These are phyloP conservation scores for Neostapfia colusana DNA, from an alignment of 176 grass and related monocot genomes.

Conservation along the genomic window DNA sequence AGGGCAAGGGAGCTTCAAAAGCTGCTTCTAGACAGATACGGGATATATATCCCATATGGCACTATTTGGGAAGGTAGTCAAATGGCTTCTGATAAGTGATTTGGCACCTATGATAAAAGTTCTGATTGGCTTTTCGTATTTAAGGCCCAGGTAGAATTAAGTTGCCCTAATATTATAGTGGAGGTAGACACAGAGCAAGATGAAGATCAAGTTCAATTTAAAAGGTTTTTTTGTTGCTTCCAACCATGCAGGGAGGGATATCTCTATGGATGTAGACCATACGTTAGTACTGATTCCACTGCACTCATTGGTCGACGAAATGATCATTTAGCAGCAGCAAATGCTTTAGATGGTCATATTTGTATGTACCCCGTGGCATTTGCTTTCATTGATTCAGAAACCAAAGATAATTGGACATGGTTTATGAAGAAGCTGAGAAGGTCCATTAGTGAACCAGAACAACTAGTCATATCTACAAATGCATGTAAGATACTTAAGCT, in stretches of 20 bases:
- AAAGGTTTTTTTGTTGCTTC: not conserved
- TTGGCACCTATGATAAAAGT: not conserved
- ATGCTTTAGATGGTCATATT: not conserved
- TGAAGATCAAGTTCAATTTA: not conserved
- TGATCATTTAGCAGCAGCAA: not conserved
- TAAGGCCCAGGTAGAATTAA: no score
- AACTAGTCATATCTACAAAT: not conserved
- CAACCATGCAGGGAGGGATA: not conserved
- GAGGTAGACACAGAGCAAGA: not conserved
- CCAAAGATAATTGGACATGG: not conserved
- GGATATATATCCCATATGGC: not conserved
- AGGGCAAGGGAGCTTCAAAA: not conserved
- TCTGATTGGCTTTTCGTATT: not conserved
- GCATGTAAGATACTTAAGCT: not conserved
- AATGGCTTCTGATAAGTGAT: not conserved
- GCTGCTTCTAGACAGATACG: not conserved
- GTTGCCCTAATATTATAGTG: not conserved
- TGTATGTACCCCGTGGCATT: not conserved
- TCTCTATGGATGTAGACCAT: not conserved
- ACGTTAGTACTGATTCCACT: not conserved
- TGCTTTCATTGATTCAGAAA: not conserved
- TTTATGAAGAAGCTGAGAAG: not conserved
- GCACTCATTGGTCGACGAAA: not conserved
- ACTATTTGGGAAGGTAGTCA: not conserved
- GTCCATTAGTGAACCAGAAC: not conserved